These are phyloP conservation scores for Marchantia paleacea DNA, from an alignment of 225 moss, liverwort and hornwort genomes.

Conservation along the genomic window DNA sequence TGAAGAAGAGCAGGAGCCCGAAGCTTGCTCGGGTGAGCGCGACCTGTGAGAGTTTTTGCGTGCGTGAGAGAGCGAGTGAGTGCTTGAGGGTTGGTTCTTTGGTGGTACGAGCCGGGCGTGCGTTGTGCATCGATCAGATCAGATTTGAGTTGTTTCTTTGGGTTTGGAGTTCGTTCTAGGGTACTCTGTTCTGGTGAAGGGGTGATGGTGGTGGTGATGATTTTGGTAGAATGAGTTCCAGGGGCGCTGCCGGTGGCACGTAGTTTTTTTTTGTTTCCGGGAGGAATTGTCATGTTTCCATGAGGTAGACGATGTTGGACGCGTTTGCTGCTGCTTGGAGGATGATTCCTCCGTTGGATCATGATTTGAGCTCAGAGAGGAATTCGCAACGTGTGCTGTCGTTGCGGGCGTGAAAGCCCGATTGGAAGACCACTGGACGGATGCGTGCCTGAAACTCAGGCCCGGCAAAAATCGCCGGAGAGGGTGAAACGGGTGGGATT, in stretches of 20 bases:
- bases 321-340: background rate
- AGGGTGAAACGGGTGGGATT: slow-evolving; percentile 6
- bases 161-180: slow-evolving; percentile 8
- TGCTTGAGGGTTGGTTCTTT: background rate
- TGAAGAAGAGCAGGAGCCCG: background rate
- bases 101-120: no score
- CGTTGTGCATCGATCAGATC: slow-evolving; percentile 9
- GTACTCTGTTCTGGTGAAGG: background rate
- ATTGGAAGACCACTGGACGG: slow-evolving; percentile 9
- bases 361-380: slow-evolving; percentile 1
- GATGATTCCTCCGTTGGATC: slow-evolving; percentile 15
- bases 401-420: slow-evolving; percentile 13
- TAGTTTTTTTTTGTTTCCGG: background rate
- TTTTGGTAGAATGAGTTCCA: background rate
- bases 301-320: slow-evolving; percentile 12
- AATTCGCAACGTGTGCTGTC: slow-evolving; percentile 18
- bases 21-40: background rate
- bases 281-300: slow-evolving; percentile 20
- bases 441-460: slow-evolving; percentile 29
- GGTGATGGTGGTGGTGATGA: background rate
- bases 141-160: slow-evolving; percentile 2
- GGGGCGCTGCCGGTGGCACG: background rate
- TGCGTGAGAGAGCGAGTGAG: background rate
- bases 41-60: background rate
- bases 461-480: slow-evolving; percentile 7